These are phyloP conservation scores for Gossypioides kirkii DNA, from an alignment of 345 rosid genomes.

Conservation along the genomic window DNA sequence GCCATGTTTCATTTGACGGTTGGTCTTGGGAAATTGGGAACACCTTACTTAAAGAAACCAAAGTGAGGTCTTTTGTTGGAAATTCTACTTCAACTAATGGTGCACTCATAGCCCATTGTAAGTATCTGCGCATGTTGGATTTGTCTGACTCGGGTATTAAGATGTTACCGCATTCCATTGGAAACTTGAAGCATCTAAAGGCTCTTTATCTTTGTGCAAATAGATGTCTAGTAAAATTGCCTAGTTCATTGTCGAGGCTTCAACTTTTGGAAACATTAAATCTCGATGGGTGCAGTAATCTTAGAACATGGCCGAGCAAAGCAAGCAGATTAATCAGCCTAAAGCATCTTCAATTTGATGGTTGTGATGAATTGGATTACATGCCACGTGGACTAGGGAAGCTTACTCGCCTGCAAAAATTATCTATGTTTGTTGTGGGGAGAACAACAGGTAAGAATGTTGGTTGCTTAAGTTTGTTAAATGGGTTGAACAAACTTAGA, in stretches of 20 bases:
- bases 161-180: background rate
- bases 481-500: background rate
- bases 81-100: no score
- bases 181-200: background rate
- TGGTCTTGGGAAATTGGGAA: background rate
- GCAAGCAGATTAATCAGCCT: background rate
- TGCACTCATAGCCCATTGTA: background rate
- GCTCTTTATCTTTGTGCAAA: background rate
- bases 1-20: background rate
- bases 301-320: background rate
- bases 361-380: background rate
- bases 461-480: background rate
- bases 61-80: background rate
- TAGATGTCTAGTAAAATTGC: background rate
- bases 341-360: background rate
- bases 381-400: background rate
- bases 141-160: accelerated
- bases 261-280: background rate
- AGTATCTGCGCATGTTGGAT: background rate
- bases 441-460: constrained; percentile 6
- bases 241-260: background rate
- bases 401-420: background rate
- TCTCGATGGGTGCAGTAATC: background rate
- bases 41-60: background rate
- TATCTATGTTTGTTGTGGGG: background rate